Percentiles rank a stretch among this genome's conserved stretches.
These are phyloP conservation scores for Poa annua DNA, from an alignment of 176 grass and related monocot genomes.

Conservation along the genomic window DNA sequence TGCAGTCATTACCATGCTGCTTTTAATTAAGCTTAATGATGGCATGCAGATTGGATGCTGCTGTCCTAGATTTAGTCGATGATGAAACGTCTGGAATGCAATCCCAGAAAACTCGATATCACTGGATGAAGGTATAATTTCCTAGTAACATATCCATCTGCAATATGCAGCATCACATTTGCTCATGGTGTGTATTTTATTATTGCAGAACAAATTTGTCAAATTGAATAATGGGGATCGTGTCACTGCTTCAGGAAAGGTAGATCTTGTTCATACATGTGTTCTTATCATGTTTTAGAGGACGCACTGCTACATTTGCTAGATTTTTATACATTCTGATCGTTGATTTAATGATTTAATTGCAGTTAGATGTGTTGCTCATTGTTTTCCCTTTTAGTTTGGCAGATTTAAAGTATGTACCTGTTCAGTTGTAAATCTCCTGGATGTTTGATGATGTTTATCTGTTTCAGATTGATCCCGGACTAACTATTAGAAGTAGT, in stretches of 20 bases:
- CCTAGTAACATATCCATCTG: not conserved
- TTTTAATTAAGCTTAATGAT: slow-evolving; percentile 33
- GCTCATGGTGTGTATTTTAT: slow-evolving; percentile 35
- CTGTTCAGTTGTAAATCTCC: slow-evolving; percentile 22
- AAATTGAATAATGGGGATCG: slow-evolving; percentile 90
- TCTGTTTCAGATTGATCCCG: not conserved
- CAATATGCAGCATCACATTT: slow-evolving; percentile 32
- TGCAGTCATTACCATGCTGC: not conserved
- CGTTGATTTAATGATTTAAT: slow-evolving; percentile 5
- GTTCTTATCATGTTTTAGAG: slow-evolving; percentile 16
- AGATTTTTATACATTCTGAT: slow-evolving; percentile 8
- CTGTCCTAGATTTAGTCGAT: slow-evolving; percentile 93
- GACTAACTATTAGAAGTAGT: slow-evolving; percentile 13
- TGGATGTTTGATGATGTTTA: not conserved
- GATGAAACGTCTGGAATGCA: slow-evolving; percentile 91
- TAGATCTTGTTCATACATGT: slow-evolving; percentile 36
- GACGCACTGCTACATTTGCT: slow-evolving; percentile 1
- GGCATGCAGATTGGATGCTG: slow-evolving; percentile 79
- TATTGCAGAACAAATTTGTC: slow-evolving; percentile 82
- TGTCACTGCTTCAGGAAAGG: slow-evolving; percentile 90
- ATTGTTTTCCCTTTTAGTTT: slow-evolving; percentile 6
- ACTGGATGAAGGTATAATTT: slow-evolving; percentile 89
- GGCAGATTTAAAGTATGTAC: not conserved
- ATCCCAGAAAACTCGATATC: slow-evolving; percentile 84
- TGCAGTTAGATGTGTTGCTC: not conserved